Base-by-base conservation (phyloP, 106 monocot species). In the Acanthochlamys bracteata region DNA sequence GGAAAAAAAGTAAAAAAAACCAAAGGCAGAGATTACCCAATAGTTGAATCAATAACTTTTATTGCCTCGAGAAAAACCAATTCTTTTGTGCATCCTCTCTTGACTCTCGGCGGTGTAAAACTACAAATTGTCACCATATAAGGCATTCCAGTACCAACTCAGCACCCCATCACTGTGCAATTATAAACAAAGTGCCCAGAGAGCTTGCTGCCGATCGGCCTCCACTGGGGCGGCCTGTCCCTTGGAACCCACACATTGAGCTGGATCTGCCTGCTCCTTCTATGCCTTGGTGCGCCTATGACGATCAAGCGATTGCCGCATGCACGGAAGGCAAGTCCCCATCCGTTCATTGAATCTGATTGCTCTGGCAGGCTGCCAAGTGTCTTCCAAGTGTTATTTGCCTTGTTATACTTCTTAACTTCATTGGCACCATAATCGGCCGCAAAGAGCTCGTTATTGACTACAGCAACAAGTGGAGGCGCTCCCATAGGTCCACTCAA, bases 101-200 rank as follows among this genome's bases (percentile, higher is more conserved):
- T n/a, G n/a, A n/a, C n/a, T n/a, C n/a, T n/a, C n/a, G n/a, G n/a
- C 67, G 22, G 45, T 11, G 14, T 10, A 43, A 64, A 12, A 42
- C 25, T 22, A 74, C 26, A 61, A 26, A 33, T 14, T 0, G 57
- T 24, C 39, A 39, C n/a, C 1, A 39, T 45, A 45, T 9, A 7
- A 45, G 10, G 43, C 33, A 10, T 33, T 17, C n/a, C 55, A 51
- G 49, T 13, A 61, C 63, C 20, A 66, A 52, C 60, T 93, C 83
- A 93, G 78, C 93, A 93, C 43, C 83, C 78, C 89, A 93, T 89
- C 53, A 93, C 89, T 21, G 93, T 85, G 72, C 89, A 89, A 42
- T 93, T 93, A 81, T 80, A 93, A 51, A 89, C 93, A 80, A 93
- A 93, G 76, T 78, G 83, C 47, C 85, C 89, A 0, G 83, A 89